Base-by-base conservation (phyloP, 805 yeast genomes). In the Myxozyma kluyveri region DNA sequence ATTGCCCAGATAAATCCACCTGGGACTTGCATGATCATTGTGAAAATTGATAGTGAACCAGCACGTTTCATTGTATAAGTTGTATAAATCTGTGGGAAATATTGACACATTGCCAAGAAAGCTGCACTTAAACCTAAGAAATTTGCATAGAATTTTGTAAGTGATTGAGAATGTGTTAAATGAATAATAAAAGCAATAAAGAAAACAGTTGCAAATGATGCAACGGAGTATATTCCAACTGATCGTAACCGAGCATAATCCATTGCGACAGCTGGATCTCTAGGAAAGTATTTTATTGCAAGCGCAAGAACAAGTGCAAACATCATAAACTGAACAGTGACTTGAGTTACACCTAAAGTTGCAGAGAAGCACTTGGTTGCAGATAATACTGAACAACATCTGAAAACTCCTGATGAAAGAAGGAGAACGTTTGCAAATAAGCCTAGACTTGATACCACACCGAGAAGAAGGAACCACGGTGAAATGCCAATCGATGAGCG, bases 21-120 rank as follows among this genome's bases (percentile, higher is more conserved):
- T 0, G 96, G 96, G 18, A 95, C 86, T 66, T 88, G 96, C 57
- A 88, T 76, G 39, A 82, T 70, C 91, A 88, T 85, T 88, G 86
- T 86, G 4, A 81, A 78, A 9, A 86, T 72, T 0, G 95, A 86
- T 21, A 88, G 72, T 0, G 89, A 82, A 7, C 96, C 96, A 0
- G 95, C 83, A 58, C 82, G 89, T 62, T 84, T 83, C 54, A 88
- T 73, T 1, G 56, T 63, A 61, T 74, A 84, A 0, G 96, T 88
- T 36, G 90, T 86, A 57, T 72, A 67, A 7, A 88, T 75, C 67
- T 88, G 96, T 0, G 96, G 96, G 45, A 87, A 69, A 62, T 86
- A 88, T 68, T 88, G 95, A 29, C 83, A 67, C 18, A 81, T 72
- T 0, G 95, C 83, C 43, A 86, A 69, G 0, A 75, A 46, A 0